Percentiles rank a stretch among this genome's conserved stretches.
Conservation (phyloP, 768 basidiomycete genomes). For the Infundibulicybe gibba region DNA sequence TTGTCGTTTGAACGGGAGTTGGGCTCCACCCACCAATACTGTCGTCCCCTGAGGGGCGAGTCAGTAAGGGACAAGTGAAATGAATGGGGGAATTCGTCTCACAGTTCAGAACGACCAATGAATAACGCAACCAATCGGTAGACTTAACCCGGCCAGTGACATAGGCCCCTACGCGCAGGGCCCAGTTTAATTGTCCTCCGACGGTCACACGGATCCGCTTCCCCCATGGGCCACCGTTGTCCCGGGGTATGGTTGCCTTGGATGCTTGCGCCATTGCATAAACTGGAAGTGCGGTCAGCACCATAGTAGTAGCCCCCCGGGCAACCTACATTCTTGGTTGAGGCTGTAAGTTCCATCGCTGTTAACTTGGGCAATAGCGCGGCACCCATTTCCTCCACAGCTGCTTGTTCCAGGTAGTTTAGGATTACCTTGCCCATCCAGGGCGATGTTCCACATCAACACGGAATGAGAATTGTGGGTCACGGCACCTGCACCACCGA, state of each 20-base stretch:
- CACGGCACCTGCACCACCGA: conserved; percentile 27
- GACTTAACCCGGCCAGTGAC: conserved; percentile 51
- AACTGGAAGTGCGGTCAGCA: conserved; percentile 27
- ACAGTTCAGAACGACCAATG: conserved; percentile 71
- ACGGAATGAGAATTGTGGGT: conserved; percentile 38
- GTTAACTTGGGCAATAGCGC: conserved; percentile 61
- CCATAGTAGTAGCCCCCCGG: not conserved
- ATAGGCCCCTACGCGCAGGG: conserved; percentile 59
- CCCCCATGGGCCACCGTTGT: conserved; percentile 60
- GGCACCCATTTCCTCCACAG: conserved; percentile 58
- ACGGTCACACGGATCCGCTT: conserved; percentile 61
- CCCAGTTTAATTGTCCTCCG: conserved; percentile 49
- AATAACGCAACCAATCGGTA: conserved; percentile 58
- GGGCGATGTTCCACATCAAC: conserved; percentile 66
- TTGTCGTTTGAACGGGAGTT: conserved; percentile 47
- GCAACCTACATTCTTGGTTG: conserved; percentile 66
- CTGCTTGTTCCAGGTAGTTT: conserved; percentile 48
- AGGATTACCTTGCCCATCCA: conserved; percentile 54
- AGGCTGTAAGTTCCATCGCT: conserved; percentile 54
- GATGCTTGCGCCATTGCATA: conserved; percentile 71
- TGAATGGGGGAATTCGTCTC: conserved; percentile 6
- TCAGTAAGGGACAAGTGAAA: not conserved
- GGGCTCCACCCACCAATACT: conserved; percentile 48
- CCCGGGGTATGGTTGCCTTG: conserved; percentile 65
- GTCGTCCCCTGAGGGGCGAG: conserved; percentile 36